Evolutionary conservation across 2,329 filamentous ascomycete genomes (phyloP).

Genomic region (Sclerotinia glacialis): DNA sequence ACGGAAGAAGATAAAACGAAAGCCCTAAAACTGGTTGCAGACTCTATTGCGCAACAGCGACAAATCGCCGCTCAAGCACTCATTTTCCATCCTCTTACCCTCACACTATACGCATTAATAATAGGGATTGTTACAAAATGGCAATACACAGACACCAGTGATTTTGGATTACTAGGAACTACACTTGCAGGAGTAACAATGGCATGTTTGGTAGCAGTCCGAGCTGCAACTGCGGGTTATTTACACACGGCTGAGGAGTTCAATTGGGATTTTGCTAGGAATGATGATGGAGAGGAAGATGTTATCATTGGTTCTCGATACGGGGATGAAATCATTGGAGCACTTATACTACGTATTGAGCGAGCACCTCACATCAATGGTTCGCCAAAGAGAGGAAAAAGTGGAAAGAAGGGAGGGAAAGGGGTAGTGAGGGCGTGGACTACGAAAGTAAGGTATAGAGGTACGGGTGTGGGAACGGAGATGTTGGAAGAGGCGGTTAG

Average conservation of each 20-base stretch:
- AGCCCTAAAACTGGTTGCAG: constrained; percentile 71
- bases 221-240: constrained; percentile 61
- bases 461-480: constrained; percentile 67
- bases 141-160: constrained; percentile 43
- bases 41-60: constrained; percentile 79
- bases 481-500: constrained; percentile 73
- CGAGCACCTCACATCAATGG: constrained; percentile 35
- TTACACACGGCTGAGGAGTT: constrained; percentile 34
- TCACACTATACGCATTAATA: constrained; percentile 47
- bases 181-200: constrained; percentile 61
- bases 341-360: constrained; percentile 66
- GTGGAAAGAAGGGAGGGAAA: constrained; percentile 53
- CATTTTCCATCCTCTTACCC: constrained; percentile 51
- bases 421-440: constrained; percentile 82
- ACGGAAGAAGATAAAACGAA: constrained; percentile 59
- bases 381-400: constrained; percentile 32
- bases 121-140: constrained; percentile 48
- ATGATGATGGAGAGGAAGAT: constrained; percentile 46
- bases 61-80: constrained; percentile 46
- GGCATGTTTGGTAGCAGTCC: constrained; percentile 59
- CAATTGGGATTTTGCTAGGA: constrained; percentile 34
- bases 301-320: constrained; percentile 64
- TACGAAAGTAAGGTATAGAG: constrained; percentile 65
- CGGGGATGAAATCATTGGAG: constrained; percentile 67
- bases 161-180: constrained; percentile 55